Evolutionary conservation across 1,284 basidiomycete genomes (phyloP).

Genomic region (Apiotrichum siamense): DNA sequence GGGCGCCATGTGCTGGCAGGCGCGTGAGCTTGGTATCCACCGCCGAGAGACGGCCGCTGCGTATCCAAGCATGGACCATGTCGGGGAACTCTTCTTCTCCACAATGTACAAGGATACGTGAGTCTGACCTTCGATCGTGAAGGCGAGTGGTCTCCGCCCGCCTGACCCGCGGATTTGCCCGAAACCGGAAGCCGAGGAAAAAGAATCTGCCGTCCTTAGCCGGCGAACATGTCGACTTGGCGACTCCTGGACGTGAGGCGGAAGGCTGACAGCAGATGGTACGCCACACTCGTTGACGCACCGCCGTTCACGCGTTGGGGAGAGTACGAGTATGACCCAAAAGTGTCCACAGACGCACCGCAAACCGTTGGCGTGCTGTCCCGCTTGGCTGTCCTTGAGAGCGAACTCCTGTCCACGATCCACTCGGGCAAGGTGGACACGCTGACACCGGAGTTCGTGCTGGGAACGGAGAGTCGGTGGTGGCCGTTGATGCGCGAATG

Average conservation of each 20-base stretch:
- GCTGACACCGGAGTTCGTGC: slow-evolving; percentile 22
- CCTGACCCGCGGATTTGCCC: neutral
- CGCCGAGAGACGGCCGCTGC: slow-evolving; percentile 20
- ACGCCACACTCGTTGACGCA: slow-evolving; percentile 12
- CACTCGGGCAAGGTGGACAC: slow-evolving; percentile 23
- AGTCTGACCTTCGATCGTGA: slow-evolving; percentile 15
- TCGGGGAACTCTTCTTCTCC: slow-evolving; percentile 21
- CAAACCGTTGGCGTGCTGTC: slow-evolving; percentile 14
- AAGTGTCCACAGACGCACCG: slow-evolving; percentile 16
- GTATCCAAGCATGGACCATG: slow-evolving; percentile 19
- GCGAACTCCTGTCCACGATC: slow-evolving; percentile 19
- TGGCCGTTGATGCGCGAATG: slow-evolving; percentile 18
- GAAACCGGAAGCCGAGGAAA: too few species aligned
- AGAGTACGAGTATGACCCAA: slow-evolving; percentile 20
- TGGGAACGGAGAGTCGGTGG: slow-evolving; percentile 15
- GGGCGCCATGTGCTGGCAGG: slow-evolving; percentile 27
- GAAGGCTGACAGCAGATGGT: slow-evolving; percentile 15
- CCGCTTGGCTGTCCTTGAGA: slow-evolving; percentile 17
- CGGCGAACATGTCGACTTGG: too few species aligned
- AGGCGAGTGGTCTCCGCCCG: too few species aligned
- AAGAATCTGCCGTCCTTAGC: too few species aligned
- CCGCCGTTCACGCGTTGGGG: slow-evolving; percentile 16
- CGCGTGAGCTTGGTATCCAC: slow-evolving; percentile 25
- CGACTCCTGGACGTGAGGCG: too few species aligned
- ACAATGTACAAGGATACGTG: slow-evolving; percentile 30